Base-by-base conservation (phyloP, 192 early-diverging fungal species). In the Spizellomyces punctatus region DNA sequence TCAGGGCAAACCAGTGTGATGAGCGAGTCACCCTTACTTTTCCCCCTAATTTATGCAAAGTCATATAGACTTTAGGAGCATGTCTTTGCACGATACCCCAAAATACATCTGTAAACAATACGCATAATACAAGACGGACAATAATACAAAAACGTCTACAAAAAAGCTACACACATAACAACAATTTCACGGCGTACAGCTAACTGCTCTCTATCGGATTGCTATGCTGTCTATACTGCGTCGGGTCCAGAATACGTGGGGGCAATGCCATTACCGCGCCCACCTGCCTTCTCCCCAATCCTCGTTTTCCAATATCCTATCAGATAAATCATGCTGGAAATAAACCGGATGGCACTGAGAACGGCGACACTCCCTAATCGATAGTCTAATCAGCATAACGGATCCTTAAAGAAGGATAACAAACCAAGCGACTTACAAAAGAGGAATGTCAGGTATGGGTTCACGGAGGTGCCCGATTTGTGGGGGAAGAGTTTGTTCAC, bases 381-480 rank as follows among this genome's bases (percentile, higher is more conserved):
- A 66, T 45, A 4, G 42, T 45, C 42, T 4, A 9, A 27, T 63
- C 12, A 63, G 61, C 42, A 6, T 5, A 8, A 3, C 59, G 3
- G 12, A 22, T 61, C 59, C 21, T 12, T 12, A 61, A 14, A 22
- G 4, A 63, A 42, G 5, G 61, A 27, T 41, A 17, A 22, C 8
- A 63, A 63, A 17, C 61, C 17, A 36, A 19, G 6, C 61, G 7
- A 66, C 64, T 66, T 49, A 66, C 82, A 84, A 58, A 84, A 77
- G 58, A 84, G 44, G 58, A 84, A 84, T 0, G 77, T 78, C 46
- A 84, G 56, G 71, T 79, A 84, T 47, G 82, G 82, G 67, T 78
- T 84, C 45, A 78, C 65, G 12, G 42, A 8, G 12, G 52, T 36
- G 7, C 70, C 57, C 43, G 69, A 42, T 36, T 47, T 47, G 16